These are phyloP conservation scores for Xylariaceae sp. DNA, from an alignment of 2,329 filamentous ascomycete species.

Conservation along the genomic window DNA sequence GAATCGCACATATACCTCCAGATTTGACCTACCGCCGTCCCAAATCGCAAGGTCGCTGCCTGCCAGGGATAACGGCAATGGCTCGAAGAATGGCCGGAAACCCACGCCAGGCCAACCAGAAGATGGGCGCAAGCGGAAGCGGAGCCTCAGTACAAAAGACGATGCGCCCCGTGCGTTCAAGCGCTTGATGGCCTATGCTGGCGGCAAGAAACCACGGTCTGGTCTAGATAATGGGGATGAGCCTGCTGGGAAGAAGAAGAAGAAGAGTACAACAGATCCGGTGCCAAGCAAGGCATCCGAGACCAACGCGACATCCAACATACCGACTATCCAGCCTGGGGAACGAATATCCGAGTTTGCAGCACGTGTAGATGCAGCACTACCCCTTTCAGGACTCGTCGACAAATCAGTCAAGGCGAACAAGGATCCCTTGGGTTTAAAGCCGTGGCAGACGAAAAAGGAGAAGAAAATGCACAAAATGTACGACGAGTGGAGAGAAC, in stretches of 20 bases:
- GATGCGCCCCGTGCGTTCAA: slow-evolving; percentile 87
- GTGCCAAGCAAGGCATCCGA: slow-evolving; percentile 12
- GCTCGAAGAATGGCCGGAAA: slow-evolving; percentile 24
- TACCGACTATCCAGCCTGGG: slow-evolving; percentile 70
- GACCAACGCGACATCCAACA: slow-evolving; percentile 21
- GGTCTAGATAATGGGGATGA: slow-evolving; percentile 65
- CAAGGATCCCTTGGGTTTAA: slow-evolving; percentile 57
- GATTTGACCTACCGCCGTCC: slow-evolving; percentile 42
- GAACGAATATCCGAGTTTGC: slow-evolving; percentile 78
- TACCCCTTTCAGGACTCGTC: slow-evolving; percentile 67
- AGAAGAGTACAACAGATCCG: slow-evolving; percentile 15
- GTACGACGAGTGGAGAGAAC: slow-evolving; percentile 68
- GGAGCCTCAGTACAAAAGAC: slow-evolving; percentile 42
- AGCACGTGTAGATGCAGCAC: slow-evolving; percentile 72
- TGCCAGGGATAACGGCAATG: slow-evolving; percentile 29
- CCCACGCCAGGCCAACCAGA: slow-evolving; percentile 25
- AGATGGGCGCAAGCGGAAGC: slow-evolving; percentile 43
- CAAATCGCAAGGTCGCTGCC: slow-evolving; percentile 45
- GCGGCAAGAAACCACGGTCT: slow-evolving; percentile 50
- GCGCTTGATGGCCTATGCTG: slow-evolving; percentile 70
- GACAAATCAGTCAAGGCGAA: slow-evolving; percentile 53
- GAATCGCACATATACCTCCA: slow-evolving; percentile 17
- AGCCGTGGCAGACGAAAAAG: slow-evolving; percentile 68
- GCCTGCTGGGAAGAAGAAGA: slow-evolving; percentile 23
- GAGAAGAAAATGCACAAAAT: slow-evolving; percentile 77